Evolutionary conservation across 805 yeast species (phyloP).

Genomic region (Candida pseudoglaebosa): DNA sequence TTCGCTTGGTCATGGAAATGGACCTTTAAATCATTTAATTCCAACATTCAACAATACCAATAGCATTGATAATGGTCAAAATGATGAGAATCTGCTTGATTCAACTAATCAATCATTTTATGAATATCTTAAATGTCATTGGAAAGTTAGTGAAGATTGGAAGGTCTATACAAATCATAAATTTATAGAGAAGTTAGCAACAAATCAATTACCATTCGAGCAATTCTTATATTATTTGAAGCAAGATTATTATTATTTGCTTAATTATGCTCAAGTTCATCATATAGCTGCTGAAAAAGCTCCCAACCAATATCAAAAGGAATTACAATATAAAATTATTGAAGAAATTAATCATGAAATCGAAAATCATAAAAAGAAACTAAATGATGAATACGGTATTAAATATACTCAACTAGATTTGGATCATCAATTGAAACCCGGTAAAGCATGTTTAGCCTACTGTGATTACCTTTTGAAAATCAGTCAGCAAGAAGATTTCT

Average conservation of each 20-base stretch:
- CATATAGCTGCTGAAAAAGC: slow-evolving; percentile 61
- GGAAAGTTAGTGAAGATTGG: slow-evolving; percentile 56
- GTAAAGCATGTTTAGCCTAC: slow-evolving; percentile 57
- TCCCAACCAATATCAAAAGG: slow-evolving; percentile 48
- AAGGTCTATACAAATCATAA: slow-evolving; percentile 54
- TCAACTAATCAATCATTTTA: slow-evolving; percentile 4
- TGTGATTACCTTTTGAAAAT: slow-evolving; percentile 55
- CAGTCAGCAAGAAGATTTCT: slow-evolving; percentile 53
- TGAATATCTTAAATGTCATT: slow-evolving; percentile 53
- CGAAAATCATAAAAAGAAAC: slow-evolving; percentile 49
- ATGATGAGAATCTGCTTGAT: too few relatives aligned
- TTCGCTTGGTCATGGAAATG: slow-evolving; percentile 52
- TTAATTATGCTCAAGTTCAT: slow-evolving; percentile 66
- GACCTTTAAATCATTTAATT: slow-evolving; percentile 66
- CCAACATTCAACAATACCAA: not conserved
- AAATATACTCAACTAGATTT: slow-evolving; percentile 34
- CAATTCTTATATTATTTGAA: slow-evolving; percentile 52
- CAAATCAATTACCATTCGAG: slow-evolving; percentile 44
- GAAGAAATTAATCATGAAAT: slow-evolving; percentile 53
- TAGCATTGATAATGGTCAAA: too few relatives aligned
- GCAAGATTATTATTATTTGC: slow-evolving; percentile 68
- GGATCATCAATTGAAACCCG: slow-evolving; percentile 45
- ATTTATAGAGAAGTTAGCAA: slow-evolving; percentile 53
- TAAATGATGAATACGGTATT: slow-evolving; percentile 38
- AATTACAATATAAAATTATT: slow-evolving; percentile 48